Evolutionary conservation across 805 yeast species (phyloP).

Genomic region (Debaryomyces tyrocola): DNA sequence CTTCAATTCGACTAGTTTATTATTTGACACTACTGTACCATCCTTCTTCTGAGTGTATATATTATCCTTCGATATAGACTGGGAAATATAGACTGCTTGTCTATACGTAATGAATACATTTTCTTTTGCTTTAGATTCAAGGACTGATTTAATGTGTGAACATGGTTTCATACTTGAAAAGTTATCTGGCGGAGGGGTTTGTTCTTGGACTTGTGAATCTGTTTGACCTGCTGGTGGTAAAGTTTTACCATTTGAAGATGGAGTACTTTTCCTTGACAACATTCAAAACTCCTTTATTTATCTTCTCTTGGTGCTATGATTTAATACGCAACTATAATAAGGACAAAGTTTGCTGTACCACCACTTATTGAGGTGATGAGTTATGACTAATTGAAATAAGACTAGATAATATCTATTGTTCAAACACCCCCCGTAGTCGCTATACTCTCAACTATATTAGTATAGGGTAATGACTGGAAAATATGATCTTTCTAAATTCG

Average conservation of each 20-base stretch:
- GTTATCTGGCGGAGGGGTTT: conserved; percentile 20
- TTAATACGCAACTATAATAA: no score
- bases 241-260: neutral
- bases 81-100: conserved; percentile 51
- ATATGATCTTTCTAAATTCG: neutral
- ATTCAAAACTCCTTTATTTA: neutral
- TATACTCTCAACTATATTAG: no score
- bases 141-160: conserved; percentile 47
- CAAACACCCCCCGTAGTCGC: no score
- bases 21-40: conserved; percentile 33
- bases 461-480: no score
- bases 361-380: no score
- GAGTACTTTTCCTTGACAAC: neutral
- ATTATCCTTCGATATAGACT: conserved; percentile 26
- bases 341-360: no score
- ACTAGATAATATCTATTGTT: no score
- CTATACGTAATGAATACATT: conserved; percentile 50
- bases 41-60: conserved; percentile 36
- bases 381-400: no score
- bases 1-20: conserved; percentile 41
- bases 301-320: neutral
- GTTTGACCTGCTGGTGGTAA: neutral
- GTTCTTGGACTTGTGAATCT: conserved; percentile 2
- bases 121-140: conserved; percentile 49
- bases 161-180: conserved; percentile 44